These are phyloP conservation scores for Termitomyces eurrhizus DNA, from an alignment of 768 basidiomycete species.

Conservation along the genomic window DNA sequence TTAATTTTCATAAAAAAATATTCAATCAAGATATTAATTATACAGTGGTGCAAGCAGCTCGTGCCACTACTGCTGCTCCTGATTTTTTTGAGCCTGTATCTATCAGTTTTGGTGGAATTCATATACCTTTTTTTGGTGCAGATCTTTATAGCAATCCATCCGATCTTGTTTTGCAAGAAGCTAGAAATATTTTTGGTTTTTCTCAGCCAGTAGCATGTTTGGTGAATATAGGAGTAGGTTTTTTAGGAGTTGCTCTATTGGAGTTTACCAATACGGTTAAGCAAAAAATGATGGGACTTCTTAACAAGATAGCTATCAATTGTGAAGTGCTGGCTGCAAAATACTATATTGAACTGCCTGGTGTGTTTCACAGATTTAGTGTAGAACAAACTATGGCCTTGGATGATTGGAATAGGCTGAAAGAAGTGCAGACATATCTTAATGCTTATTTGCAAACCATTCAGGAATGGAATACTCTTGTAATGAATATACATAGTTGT, in stretches of 20 bases:
- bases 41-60: neutral
- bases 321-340: neutral
- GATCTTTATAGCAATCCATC: neutral
- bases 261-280: neutral
- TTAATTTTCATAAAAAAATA: no score
- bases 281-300: neutral
- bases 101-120: neutral
- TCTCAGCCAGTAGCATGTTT: neutral
- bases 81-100: neutral
- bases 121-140: neutral
- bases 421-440: no score
- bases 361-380: no score
- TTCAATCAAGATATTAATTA: neutral
- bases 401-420: no score
- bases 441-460: no score
- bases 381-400: no score
- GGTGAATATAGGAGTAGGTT: neutral
- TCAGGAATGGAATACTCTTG: no score
- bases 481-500: no score
- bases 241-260: neutral
- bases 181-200: neutral
- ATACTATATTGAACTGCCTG: no score
- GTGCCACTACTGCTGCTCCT: neutral
- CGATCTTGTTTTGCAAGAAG: neutral
- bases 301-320: neutral